Evolutionary conservation across 768 basidiomycete genomes (phyloP).

Genomic region (Podaxis sp.): DNA sequence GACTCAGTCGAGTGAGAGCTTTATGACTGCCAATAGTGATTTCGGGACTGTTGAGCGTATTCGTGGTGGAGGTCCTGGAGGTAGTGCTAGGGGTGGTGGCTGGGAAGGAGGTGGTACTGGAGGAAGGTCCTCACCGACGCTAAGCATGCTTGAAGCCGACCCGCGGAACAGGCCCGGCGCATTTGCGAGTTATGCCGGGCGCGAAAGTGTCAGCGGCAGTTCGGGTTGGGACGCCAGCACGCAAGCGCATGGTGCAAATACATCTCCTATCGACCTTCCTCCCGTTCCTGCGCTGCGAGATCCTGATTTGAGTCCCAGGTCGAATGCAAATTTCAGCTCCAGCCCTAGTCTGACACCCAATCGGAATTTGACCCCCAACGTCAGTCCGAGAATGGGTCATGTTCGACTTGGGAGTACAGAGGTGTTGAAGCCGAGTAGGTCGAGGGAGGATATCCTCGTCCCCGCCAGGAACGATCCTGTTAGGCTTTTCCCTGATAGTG

Average conservation of each 20-base stretch:
- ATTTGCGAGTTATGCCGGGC: conserved; percentile 3
- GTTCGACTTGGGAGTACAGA: conserved; percentile 6
- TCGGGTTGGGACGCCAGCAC: conserved; percentile 11
- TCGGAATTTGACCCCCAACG: neutral
- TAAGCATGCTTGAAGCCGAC: neutral
- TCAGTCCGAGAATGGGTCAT: neutral
- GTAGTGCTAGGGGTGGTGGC: neutral
- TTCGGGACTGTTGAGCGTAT: neutral
- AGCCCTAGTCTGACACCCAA: neutral
- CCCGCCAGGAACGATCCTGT: conserved; percentile 24
- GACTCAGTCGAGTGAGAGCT: neutral
- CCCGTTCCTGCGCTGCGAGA: neutral
- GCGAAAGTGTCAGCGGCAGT: neutral
- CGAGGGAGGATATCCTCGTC: conserved; percentile 22
- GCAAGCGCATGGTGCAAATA: neutral
- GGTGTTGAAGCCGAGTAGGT: conserved; percentile 15
- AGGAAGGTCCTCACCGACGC: neutral
- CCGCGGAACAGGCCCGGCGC: too few relatives aligned
- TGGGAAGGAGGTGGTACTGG: neutral
- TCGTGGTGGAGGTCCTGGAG: neutral
- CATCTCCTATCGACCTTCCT: neutral
- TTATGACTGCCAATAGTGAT: neutral
- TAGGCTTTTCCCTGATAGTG: conserved; percentile 34
- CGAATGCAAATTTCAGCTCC: neutral
- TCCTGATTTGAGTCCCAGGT: neutral